Percentiles rank a stretch among this genome's conserved stretches.
Conservation (phyloP, 805 yeast species). For the Wickerhamomyces ciferrii region DNA sequence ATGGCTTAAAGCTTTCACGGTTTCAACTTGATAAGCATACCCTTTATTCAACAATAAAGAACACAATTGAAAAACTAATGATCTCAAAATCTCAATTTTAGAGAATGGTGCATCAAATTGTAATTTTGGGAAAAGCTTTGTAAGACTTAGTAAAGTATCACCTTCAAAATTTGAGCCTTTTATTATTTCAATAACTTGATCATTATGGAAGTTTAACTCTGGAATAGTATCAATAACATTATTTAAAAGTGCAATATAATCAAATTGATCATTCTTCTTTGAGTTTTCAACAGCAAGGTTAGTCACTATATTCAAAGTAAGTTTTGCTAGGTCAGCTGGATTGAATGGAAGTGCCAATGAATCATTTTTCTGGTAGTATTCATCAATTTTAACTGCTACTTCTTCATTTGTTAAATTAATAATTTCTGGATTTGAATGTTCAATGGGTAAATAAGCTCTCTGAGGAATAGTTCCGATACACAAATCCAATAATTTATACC, state of each 20-base stretch:
- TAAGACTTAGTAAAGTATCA: conserved; percentile 21
- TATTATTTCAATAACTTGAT: conserved; percentile 25
- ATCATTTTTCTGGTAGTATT: conserved; percentile 28
- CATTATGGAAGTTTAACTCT: conserved; percentile 28
- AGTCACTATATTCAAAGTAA: conserved; percentile 29
- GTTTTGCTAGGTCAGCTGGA: conserved; percentile 37
- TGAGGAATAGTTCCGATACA: conserved; percentile 56
- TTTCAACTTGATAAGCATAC: conserved; percentile 61
- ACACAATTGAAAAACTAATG: conserved; percentile 16
- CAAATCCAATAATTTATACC: conserved; percentile 35
- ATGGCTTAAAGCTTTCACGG: conserved; percentile 58
- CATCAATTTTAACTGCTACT: conserved; percentile 23
- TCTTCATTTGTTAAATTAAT: conserved; percentile 12
- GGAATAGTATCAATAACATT: conserved; percentile 43
- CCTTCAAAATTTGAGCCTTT: conserved; percentile 7
- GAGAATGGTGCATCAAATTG: conserved; percentile 21
- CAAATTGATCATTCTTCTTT: conserved; percentile 12
- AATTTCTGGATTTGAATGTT: conserved; percentile 28
- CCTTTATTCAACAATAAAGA: conserved; percentile 16
- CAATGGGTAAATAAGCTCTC: conserved; percentile 54
- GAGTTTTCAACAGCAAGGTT: conserved; percentile 19
- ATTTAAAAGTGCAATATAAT: conserved; percentile 30
- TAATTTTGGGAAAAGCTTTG: conserved; percentile 24
- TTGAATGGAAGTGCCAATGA: conserved; percentile 31
- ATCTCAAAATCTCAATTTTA: conserved; percentile 12